Base-by-base conservation (phyloP, 2,329 filamentous ascomycete species). In the Phoma sp. region DNA sequence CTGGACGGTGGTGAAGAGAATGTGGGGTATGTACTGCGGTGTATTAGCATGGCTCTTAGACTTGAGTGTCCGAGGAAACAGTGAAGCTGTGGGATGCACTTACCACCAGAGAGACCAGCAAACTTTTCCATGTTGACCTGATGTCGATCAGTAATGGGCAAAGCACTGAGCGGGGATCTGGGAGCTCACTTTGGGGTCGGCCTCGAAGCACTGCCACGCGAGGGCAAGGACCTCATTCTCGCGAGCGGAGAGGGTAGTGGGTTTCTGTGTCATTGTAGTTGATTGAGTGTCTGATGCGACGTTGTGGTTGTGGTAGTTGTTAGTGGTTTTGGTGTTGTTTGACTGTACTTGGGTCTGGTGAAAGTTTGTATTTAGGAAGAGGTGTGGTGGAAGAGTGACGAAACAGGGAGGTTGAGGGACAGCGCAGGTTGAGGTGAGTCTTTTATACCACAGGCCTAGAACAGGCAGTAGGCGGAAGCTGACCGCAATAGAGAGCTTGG, bases 121-220 rank as follows among this genome's bases (percentile, higher is more conserved):
- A 63, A 32, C 32, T 67, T 65, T 22, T 58, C 36, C 24, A 55
- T 53, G 46, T 61, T 36, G 40, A 60, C 54, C 59, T 60, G 19
- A 8, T 49, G 38, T 10, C 13, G n/a, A 22, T 39, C 21, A 43
- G 44, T 6, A 13, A 41, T 4, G 4, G 3, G 1, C 7, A 4
- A 10, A 21, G 13, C 21, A 22, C 8, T 4, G 10, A 19, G 2
- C n/a, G 4, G 8, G 24, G 6, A 17, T 5, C 17, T 7, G 17
- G 9, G n/a, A 41, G 27, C 39, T 24, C 59, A 70, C 72, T 62
- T 74, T 75, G 13, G 70, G 72, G 27, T 71, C 59, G 0, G 35
- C 35, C 2, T 69, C 63, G 53, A 75, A 62, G 49, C 73, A 74
- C 37, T 71, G 70, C 73, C 72, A 75, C 5, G 69, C 64, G 0